Evolutionary conservation across 2,329 filamentous ascomycete species (phyloP).

Genomic region (Xylaria sp.): DNA sequence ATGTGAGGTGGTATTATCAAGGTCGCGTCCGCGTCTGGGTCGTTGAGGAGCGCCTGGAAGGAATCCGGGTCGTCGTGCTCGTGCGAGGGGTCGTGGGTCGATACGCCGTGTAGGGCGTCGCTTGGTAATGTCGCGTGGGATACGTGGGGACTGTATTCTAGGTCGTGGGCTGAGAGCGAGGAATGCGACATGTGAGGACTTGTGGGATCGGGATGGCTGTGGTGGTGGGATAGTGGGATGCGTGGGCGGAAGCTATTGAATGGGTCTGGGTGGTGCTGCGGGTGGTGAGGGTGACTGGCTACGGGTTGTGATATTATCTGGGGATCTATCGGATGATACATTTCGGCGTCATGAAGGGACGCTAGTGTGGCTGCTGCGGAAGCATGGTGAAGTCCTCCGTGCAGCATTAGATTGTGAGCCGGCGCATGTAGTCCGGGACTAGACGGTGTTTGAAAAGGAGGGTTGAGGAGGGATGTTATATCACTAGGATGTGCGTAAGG

Average conservation of each 20-base stretch:
- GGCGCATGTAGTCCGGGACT: constrained; percentile 45
- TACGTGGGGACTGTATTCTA: constrained; percentile 41
- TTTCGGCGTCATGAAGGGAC: constrained; percentile 48
- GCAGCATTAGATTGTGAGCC: constrained; percentile 45
- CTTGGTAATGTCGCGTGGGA: constrained; percentile 23
- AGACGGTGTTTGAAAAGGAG: constrained; percentile 40
- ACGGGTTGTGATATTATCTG: constrained; percentile 63
- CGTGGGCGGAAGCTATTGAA: constrained; percentile 27
- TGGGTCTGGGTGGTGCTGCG: constrained; percentile 26
- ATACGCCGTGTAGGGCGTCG: constrained; percentile 15
- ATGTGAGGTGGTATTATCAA: constrained; percentile 28
- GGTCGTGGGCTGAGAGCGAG: constrained; percentile 32
- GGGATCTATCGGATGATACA: constrained; percentile 68
- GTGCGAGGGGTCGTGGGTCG: constrained; percentile 14
- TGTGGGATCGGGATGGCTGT: constrained; percentile 25
- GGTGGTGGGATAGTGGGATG: constrained; percentile 33
- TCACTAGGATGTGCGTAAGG: constrained; percentile 61
- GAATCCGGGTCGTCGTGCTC: constrained; percentile 55
- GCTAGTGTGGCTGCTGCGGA: constrained; percentile 42
- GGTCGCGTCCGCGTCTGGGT: constrained; percentile 53
- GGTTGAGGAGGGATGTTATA: constrained; percentile 58
- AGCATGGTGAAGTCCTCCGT: constrained; percentile 44
- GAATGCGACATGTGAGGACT: constrained; percentile 48
- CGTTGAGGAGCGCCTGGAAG: constrained; percentile 65
- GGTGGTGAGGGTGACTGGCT: constrained; percentile 44